Base-by-base conservation (phyloP, 108 stramenopile genomes). In the Bacterosira constricta region DNA sequence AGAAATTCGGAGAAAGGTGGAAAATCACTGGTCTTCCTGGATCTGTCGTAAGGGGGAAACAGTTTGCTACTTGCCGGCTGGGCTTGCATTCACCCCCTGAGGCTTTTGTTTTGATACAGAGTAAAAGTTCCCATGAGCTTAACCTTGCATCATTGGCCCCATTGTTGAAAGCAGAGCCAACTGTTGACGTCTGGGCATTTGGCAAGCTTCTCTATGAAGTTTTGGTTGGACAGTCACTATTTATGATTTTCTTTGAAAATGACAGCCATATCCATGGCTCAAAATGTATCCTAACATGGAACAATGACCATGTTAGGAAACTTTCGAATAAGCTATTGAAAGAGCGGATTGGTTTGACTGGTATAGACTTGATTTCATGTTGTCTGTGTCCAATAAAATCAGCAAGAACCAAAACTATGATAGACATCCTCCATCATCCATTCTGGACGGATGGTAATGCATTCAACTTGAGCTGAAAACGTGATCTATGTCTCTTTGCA, bases 171-270 rank as follows among this genome's bases (percentile, higher is more conserved):
- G 75, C 88, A 17, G 49, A 53, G 15, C 75, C 78, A 18, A 66
- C 90, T 21, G 73, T 87, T 31, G 93, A 94, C 57, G 68, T 85
- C 49, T 94, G 93, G 93, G 84, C 73, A 13, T 91, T 90, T 62
- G 93, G 93, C 35, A 90, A 90, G 61, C 62, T 91, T 64, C 61
- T 86, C 45, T 94, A 84, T 55, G 93, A 94, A 72, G 82, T 84
- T 3, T 66, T 94, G 36, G 83, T 87, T 25, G 93, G 93, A 25
- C 79, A 84, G 52, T 83, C 89, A 17, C 57, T 94, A 66, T 75
- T 91, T 4, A 50, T 66, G 41, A 59, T 79, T 52, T 85, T 87
- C 44, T 17, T 53, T 9, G 32, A 53, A 23, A 47, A 55, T 11
- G 71, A 75, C 35, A 10, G 36, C 46, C 64, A 83, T 69, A 44